These are phyloP conservation scores for Ajuga reptans DNA, from an alignment of 305 asterid species.

Conservation along the genomic window DNA sequence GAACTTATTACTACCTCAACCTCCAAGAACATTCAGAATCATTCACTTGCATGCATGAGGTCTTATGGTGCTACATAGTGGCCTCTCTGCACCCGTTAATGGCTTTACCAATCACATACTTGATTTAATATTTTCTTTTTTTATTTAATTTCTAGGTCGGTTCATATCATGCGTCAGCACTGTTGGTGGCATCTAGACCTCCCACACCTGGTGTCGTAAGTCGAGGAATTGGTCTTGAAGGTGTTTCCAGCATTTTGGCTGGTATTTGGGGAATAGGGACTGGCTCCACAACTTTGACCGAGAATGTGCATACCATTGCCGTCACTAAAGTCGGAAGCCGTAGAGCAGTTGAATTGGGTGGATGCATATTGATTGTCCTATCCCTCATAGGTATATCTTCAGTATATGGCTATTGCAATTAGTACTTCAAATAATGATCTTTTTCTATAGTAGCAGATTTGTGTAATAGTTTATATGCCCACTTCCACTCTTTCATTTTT, in stretches of 20 bases:
- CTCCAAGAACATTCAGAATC: too few relatives aligned
- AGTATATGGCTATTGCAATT: too few relatives aligned
- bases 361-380: conserved; percentile 56
- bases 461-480: too few relatives aligned
- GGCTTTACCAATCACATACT: background rate
- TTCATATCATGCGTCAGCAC: conserved; percentile 89
- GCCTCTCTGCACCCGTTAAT: too few relatives aligned
- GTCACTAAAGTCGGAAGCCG: conserved; percentile 99
- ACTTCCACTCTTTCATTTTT: background rate
- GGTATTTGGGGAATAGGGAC: conserved; percentile 98
- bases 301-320: conserved; percentile 96
- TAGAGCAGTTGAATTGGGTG: conserved; percentile 84
- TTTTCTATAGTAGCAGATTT: too few relatives aligned
- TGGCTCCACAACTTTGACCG: conserved; percentile 88
- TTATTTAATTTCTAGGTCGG: conserved; percentile 53
- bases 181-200: conserved; percentile 94
- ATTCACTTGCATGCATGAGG: too few relatives aligned
- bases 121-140: background rate
- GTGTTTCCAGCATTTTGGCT: conserved; percentile 82
- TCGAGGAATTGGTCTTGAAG: conserved; percentile 98
- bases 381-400: conserved; percentile 67
- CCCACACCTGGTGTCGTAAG: conserved; percentile 90
- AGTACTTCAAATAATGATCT: too few relatives aligned
- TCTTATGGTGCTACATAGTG: too few relatives aligned
- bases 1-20: too few relatives aligned